Evolutionary conservation across 2,329 filamentous ascomycete genomes (phyloP), one percentile per base, ranked within the genome.

Genomic region (Neonectria coccinea): DNA sequence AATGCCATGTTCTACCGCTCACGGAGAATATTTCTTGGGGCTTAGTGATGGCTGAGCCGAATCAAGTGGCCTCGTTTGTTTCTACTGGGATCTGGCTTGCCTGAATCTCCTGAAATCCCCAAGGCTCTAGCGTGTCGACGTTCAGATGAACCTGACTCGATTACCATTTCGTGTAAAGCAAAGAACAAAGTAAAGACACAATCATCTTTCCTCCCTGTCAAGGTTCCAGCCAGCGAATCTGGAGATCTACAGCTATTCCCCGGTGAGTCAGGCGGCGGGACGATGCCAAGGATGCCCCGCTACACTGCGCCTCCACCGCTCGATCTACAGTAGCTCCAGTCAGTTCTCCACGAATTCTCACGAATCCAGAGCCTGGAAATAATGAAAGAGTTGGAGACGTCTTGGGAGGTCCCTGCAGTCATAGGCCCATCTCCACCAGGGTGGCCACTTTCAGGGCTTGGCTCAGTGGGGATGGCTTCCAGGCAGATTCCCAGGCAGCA

Each of bases 181-280:
- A 20, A 4, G 22, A 25, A 25, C 22, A 25, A 25, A 25, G 25
- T 2, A 25, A 25, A 25, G 25, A 25, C 5, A 25, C 5, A 2
- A 4, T 5, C 10, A 12, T 18, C 39, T 6, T 10, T 8, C 7
- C 39, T n/a, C 1, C 9, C 44, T 27, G 20, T 12, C 18, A 6
- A 5, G 18, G 20, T 47, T 8, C 11, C 20, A 9, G 27, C 9
- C 11, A 33, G 48, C 18, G 29, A 29, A 20, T 51, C n/a, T 10
- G 6, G 3, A 52, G 51, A 51, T 67, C 67, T 68, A 64, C 68
- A 54, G 14, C 42, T 62, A 60, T 67, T 64, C 58, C 66, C 67
- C 59, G 67, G 62, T 72, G 70, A 72, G 68, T 72, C 70, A 73
- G 59, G 59, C 68, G 68, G 70, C 53, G 33, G 50, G 41, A 41